Conservation (phyloP, 805 yeast genomes). For the Suhomyces canberraensis region DNA sequence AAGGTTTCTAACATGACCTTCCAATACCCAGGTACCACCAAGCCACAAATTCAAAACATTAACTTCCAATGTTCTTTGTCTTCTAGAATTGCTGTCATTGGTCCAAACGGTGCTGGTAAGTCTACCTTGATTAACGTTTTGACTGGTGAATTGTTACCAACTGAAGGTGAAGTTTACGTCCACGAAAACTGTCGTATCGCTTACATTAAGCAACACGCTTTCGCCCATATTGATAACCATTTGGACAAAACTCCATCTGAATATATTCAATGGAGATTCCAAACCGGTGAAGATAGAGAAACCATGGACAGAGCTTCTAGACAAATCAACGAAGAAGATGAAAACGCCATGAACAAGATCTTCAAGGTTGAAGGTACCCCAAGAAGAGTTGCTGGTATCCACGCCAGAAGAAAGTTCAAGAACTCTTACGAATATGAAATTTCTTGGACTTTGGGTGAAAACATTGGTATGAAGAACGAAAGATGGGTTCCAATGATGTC, state of each 20-base stretch:
- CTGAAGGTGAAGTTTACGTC: slow-evolving; percentile 97
- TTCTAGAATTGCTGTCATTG: slow-evolving; percentile 99
- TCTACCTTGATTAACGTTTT: slow-evolving; percentile 97
- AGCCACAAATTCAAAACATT: slow-evolving; percentile 89
- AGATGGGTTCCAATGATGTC: slow-evolving; percentile 99
- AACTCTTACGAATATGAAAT: slow-evolving; percentile 99
- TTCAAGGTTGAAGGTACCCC: slow-evolving; percentile 98
- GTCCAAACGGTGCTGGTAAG: slow-evolving; percentile 99
- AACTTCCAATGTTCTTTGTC: slow-evolving; percentile 99
- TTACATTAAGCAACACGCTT: slow-evolving; percentile 99
- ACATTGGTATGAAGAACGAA: slow-evolving; percentile 98
- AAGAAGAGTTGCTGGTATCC: slow-evolving; percentile 94
- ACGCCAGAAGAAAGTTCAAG: slow-evolving; percentile 99
- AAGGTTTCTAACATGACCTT: slow-evolving; percentile 95
- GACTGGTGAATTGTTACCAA: slow-evolving; percentile 99
- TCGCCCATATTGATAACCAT: slow-evolving; percentile 98
- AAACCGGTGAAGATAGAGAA: slow-evolving; percentile 99
- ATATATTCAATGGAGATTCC: slow-evolving; percentile 99
- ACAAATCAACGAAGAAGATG: slow-evolving; percentile 95
- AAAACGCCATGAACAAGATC: slow-evolving; percentile 98
- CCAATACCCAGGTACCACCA: slow-evolving; percentile 99
- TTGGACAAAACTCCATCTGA: slow-evolving; percentile 99
- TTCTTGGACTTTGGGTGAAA: slow-evolving; percentile 96
- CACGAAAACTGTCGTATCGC: slow-evolving; percentile 99
- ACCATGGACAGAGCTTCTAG: slow-evolving; percentile 99